phyloP scores from a whole-genome alignment of 306 rosid genomes.

The Psophocarpus tetragonolobus region DNA sequence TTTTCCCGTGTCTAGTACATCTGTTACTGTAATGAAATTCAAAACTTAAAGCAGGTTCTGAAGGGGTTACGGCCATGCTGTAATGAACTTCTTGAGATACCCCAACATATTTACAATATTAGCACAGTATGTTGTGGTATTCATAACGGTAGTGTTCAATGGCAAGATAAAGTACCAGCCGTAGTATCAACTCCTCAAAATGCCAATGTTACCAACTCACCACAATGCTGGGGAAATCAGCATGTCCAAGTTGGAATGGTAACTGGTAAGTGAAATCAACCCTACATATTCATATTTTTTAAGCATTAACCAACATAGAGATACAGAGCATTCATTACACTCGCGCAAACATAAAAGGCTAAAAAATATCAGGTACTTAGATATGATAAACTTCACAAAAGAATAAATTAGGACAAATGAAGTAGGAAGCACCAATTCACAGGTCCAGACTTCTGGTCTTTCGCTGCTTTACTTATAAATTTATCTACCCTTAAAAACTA shows the following conservation, averaged over 20 bases:
- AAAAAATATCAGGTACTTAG: neutral
- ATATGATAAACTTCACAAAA: neutral
- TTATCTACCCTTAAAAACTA: neutral
- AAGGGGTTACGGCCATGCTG: neutral
- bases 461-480: neutral
- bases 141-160: neutral
- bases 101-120: neutral
- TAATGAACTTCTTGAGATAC: neutral
- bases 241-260: neutral
- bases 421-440: neutral
- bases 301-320: neutral
- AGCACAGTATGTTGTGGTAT: neutral
- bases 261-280: neutral
- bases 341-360: neutral
- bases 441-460: neutral
- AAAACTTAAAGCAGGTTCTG: neutral
- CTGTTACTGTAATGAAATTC: neutral
- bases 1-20: neutral
- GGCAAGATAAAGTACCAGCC: neutral
- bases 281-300: neutral
- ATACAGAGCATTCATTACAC: neutral
- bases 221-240: neutral
- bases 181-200: neutral
- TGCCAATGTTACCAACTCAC: neutral
- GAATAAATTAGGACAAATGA: neutral